phyloP scores from a whole-genome alignment of 2,329 filamentous ascomycete genomes.

The Aspergillus cejpii region DNA sequence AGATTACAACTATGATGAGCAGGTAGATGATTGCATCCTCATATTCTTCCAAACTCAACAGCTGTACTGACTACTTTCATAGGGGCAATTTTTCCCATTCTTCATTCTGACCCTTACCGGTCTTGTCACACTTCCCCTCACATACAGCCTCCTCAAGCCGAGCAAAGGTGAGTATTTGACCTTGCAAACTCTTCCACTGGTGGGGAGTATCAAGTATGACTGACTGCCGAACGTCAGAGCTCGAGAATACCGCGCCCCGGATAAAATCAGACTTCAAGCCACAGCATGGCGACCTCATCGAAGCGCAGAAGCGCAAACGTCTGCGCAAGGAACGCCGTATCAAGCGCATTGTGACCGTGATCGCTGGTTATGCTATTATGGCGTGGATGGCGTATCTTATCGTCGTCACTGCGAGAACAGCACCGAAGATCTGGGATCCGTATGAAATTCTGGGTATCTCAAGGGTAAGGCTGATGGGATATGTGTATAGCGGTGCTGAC shows the following conservation, averaged over 20 bases:
- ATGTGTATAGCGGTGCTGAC: conserved; percentile 1
- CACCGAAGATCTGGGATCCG: conserved; percentile 84
- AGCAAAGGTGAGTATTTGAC: conserved; percentile 52
- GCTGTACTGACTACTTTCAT: conserved; percentile 7
- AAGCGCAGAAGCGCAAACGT: conserved; percentile 74
- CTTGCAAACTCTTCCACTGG: neutral
- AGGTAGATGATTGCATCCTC: conserved; percentile 46
- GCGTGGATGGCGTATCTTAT: conserved; percentile 91
- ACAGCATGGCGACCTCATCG: conserved; percentile 75
- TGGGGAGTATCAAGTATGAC: conserved; percentile 15
- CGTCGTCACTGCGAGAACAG: conserved; percentile 62
- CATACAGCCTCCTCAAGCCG: conserved; percentile 77
- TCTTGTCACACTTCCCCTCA: conserved; percentile 82
- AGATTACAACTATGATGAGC: conserved; percentile 97
- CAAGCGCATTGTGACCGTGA: conserved; percentile 71
- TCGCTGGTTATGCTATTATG: conserved; percentile 75
- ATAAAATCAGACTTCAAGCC: conserved; percentile 77
- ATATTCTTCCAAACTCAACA: neutral
- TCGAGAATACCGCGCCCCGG: conserved; percentile 71
- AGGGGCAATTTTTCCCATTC: conserved; percentile 98
- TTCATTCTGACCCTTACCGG: conserved; percentile 88
- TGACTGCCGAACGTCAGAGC: conserved; percentile 42
- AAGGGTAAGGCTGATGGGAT: conserved; percentile 50
- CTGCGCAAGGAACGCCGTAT: conserved; percentile 82
- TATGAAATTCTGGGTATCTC: conserved; percentile 88